These are phyloP conservation scores for Rutidosis leptorrhynchoides DNA, from an alignment of 129 eudicot species.

Conservation along the genomic window DNA sequence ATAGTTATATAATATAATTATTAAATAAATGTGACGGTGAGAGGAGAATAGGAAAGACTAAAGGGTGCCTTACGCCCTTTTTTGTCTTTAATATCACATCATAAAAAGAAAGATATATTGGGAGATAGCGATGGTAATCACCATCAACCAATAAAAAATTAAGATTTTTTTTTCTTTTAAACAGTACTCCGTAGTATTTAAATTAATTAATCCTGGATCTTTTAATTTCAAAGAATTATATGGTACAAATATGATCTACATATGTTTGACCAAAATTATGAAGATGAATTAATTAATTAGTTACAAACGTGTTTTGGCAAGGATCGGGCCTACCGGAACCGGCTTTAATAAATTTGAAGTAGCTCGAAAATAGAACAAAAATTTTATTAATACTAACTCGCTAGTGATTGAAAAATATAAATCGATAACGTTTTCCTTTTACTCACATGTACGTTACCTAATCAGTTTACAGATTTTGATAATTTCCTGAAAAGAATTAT, in stretches of 20 bases:
- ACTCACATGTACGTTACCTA: too few relatives aligned
- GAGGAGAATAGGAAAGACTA: not conserved
- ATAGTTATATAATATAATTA: not conserved
- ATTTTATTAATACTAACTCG: not conserved
- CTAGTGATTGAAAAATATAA: not conserved
- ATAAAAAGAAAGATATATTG: not conserved
- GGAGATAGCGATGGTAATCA: not conserved
- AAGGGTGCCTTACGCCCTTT: not conserved
- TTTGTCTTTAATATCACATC: constrained; percentile 1
- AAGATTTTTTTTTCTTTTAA: not conserved
- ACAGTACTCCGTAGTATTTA: too few relatives aligned
- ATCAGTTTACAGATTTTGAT: too few relatives aligned
- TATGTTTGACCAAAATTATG: not conserved
- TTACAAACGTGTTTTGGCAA: not conserved
- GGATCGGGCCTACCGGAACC: not conserved
- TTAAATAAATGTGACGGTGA: not conserved
- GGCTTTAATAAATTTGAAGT: not conserved
- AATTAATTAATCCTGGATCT: too few relatives aligned
- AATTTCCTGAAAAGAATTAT: too few relatives aligned
- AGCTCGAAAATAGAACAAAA: not conserved
- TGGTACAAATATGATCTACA: not conserved
- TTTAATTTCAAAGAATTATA: not conserved
- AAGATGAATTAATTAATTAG: not conserved
- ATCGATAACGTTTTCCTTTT: too few relatives aligned
- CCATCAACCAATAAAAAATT: not conserved